Evolutionary conservation across 2,329 filamentous ascomycete species (phyloP).

Genomic region (Alternaria gaisen): DNA sequence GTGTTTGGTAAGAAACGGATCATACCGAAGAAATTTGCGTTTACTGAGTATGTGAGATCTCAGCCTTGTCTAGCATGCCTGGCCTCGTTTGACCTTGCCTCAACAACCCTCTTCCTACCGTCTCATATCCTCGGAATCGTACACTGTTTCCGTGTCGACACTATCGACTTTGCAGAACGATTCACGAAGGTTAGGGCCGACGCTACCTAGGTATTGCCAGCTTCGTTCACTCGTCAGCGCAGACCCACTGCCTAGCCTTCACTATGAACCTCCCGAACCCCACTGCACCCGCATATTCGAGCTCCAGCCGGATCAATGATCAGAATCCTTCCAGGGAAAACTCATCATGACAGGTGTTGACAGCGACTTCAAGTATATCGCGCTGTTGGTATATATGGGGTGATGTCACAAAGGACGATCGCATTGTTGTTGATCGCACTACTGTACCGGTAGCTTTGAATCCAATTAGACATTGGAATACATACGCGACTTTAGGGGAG

Average conservation of each 20-base stretch:
- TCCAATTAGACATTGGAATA: not conserved
- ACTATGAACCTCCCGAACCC: not conserved
- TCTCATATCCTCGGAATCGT: not conserved
- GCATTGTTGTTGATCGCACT: no score
- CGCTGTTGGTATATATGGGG: no score
- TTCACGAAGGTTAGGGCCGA: not conserved
- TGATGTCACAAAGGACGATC: no score
- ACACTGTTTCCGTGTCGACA: not conserved
- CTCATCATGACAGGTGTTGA: no score
- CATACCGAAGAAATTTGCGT: not conserved
- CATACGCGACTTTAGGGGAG: not conserved
- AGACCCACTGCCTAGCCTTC: not conserved
- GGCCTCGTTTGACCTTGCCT: not conserved
- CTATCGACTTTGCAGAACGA: not conserved
- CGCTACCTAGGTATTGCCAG: not conserved
- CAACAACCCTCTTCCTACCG: not conserved
- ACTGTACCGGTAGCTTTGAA: no score
- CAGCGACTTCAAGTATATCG: no score
- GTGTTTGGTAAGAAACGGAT: not conserved
- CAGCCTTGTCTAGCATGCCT: not conserved
- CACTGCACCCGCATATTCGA: slow-evolving; percentile 1
- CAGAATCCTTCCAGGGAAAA: no score
- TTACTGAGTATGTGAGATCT: not conserved
- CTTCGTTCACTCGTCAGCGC: not conserved
- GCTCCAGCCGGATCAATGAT: not conserved